These are phyloP conservation scores for Diaporthe ilicicola DNA, from an alignment of 2,329 filamentous ascomycete species.

Conservation along the genomic window DNA sequence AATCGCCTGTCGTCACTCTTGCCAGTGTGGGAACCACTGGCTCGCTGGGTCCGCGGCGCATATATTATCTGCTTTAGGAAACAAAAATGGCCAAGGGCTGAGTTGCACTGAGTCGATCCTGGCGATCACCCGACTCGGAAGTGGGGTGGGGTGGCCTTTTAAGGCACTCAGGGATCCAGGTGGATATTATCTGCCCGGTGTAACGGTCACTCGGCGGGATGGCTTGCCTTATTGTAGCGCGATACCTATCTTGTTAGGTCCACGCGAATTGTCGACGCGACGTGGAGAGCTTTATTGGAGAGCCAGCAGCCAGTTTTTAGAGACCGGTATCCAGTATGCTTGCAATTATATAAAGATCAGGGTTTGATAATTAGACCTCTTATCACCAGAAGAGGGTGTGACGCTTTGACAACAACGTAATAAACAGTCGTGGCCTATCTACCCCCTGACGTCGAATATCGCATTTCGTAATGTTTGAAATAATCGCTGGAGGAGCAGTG, in stretches of 20 bases:
- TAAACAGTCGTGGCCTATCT: no score
- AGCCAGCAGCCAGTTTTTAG: background rate
- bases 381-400: background rate
- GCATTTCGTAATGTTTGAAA: no score
- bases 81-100: background rate
- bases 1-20: no score
- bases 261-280: background rate
- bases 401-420: background rate
- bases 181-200: background rate
- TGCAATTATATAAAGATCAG: background rate
- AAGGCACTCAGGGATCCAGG: background rate
- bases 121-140: background rate
- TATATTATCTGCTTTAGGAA: background rate
- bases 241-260: background rate
- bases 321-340: background rate
- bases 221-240: background rate
- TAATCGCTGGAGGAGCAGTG: no score
- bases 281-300: background rate
- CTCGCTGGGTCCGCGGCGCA: no score
- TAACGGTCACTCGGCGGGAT: background rate
- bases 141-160: background rate
- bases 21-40: no score
- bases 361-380: background rate
- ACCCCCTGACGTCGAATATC: no score
- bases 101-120: background rate